phyloP scores from a whole-genome alignment of 2,329 filamentous ascomycete genomes.

The Neopestalotiopsis rosae region DNA sequence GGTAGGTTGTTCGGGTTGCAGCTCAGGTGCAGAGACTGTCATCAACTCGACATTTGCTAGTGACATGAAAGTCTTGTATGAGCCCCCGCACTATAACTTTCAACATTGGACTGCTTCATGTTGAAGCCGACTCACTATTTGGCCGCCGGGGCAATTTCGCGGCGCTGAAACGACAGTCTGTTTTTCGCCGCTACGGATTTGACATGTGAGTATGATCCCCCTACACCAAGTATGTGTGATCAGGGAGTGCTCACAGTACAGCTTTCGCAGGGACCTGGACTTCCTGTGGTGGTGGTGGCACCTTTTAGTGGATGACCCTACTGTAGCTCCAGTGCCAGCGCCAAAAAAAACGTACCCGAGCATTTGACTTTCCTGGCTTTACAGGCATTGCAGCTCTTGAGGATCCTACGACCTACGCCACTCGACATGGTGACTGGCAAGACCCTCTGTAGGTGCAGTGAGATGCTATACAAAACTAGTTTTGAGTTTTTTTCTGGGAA shows the following conservation, averaged over 20 bases:
- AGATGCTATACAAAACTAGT: background rate
- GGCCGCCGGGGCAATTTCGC: conserved; percentile 28
- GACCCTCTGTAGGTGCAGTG: background rate
- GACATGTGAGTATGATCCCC: background rate
- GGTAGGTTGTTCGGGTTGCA: background rate
- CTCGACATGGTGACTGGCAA: background rate
- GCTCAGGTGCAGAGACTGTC: conserved; percentile 5
- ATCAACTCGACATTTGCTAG: conserved; percentile 18
- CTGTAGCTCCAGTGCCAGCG: too few relatives aligned
- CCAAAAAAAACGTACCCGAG: conserved; percentile 33
- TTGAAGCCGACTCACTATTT: conserved; percentile 25
- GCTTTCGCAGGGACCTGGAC: conserved; percentile 1
- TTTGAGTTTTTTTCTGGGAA: background rate
- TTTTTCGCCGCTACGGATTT: conserved; percentile 20
- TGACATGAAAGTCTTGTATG: background rate
- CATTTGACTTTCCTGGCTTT: conserved; percentile 47
- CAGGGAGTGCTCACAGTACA: conserved; percentile 2
- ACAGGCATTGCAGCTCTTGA: conserved; percentile 44
- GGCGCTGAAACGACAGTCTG: conserved; percentile 20
- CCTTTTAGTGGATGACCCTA: background rate
- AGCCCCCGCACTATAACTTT: background rate
- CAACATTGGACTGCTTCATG: background rate
- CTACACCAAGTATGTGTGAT: background rate
- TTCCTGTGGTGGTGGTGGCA: background rate
- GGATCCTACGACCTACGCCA: conserved; percentile 19